Evolutionary conservation across 768 basidiomycete species (phyloP).

Genomic region (Pholiota molesta): DNA sequence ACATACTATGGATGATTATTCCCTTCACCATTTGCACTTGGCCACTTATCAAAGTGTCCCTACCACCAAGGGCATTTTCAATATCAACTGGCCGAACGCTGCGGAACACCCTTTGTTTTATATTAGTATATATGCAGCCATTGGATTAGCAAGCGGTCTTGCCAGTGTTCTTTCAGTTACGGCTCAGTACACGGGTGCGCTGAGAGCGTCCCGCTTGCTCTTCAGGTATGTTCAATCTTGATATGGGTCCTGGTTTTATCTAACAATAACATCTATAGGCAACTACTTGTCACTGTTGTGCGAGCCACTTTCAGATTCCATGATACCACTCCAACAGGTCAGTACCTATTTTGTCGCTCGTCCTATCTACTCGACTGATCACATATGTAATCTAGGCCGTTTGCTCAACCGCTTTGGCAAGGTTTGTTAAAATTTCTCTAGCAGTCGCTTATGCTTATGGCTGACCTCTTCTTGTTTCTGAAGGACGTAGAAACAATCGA

Average conservation of each 20-base stretch:
- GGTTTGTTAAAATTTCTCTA: conserved; percentile 12
- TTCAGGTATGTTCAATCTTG: conserved; percentile 31
- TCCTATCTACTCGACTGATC: not conserved
- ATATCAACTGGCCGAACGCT: conserved; percentile 46
- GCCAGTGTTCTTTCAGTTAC: conserved; percentile 46
- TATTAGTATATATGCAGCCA: conserved; percentile 59
- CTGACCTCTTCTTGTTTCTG: not conserved
- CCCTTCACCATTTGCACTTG: conserved; percentile 29
- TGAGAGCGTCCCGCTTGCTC: conserved; percentile 40
- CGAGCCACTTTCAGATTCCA: conserved; percentile 85
- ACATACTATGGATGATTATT: conserved; percentile 33
- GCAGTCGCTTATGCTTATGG: not conserved
- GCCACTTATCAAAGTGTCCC: conserved; percentile 24
- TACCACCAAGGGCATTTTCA: conserved; percentile 30
- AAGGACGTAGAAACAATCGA: conserved; percentile 89
- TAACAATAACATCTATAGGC: conserved; percentile 36
- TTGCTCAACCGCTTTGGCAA: conserved; percentile 88
- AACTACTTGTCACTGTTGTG: conserved; percentile 69
- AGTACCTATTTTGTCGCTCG: not conserved
- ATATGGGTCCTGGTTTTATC: conserved; percentile 56
- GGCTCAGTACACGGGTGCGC: conserved; percentile 58
- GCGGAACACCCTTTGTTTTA: conserved; percentile 66
- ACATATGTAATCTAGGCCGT: conserved; percentile 49
- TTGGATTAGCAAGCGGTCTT: conserved; percentile 50
- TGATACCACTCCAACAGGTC: conserved; percentile 82